Evolutionary conservation across 129 eudicot species (phyloP), one percentile per base, ranked within the genome.

Genomic region (Pseudognaphalium luteoalbum): DNA sequence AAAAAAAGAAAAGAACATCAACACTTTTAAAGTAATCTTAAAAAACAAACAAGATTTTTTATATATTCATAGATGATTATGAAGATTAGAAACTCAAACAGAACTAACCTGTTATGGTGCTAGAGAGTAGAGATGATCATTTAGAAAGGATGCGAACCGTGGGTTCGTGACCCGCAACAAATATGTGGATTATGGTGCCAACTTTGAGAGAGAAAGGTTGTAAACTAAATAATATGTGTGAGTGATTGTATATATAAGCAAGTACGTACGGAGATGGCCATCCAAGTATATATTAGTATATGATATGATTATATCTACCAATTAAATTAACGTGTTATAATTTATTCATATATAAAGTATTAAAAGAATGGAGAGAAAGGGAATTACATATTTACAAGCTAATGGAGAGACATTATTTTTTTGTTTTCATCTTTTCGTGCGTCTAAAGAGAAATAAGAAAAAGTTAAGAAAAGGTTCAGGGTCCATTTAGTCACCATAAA

Each of bases 231-330:
- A 60, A 61, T 35, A 63, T 62, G n/a, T 20, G 79, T 29, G 19
- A 44, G 60, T 63, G 71, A 74, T 74, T 73, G 17, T 74, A 74
- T 28, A 74, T 19, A 62, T 63, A 75, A 75, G 12, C 47, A 42
- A 63, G 50, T 63, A 75, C 50, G 70, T 75, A 44, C 70, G 58
- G 32, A 71, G 64, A 71, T 71, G 32, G 54, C 54, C 54, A 47
- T 47, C 67, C 10, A 47, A 47, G n/a, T 47, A 10, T 14, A 10
- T 14, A 29, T 39, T n/a, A n/a, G n/a, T n/a, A n/a, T n/a, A n/a
- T n/a, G n/a, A n/a, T n/a, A n/a, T n/a, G n/a, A n/a, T n/a, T n/a
- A n/a, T n/a, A 35, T 35, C 33, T 28, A 21, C 22, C 16, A 12
- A 25, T 25, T 25, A 25, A 54, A 5, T 54, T 54, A 54, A 54